These are phyloP conservation scores for Scenedesmus sp. DNA, from an alignment of 163 green algal species.

Conservation along the genomic window DNA sequence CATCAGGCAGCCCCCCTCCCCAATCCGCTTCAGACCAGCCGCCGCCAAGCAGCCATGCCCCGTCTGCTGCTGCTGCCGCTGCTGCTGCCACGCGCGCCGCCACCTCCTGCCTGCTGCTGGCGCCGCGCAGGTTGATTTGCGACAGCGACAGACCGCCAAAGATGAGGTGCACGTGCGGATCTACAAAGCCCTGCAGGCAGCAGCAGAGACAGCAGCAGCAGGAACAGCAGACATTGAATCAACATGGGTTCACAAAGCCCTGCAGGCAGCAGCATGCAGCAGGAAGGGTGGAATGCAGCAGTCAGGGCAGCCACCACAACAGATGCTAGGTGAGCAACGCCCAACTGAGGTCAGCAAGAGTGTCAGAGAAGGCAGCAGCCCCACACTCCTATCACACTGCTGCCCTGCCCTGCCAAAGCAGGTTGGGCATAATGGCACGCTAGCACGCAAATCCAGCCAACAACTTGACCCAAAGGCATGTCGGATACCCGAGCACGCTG, in stretches of 20 bases:
- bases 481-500: neutral
- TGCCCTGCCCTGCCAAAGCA: too few relatives aligned
- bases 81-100: neutral
- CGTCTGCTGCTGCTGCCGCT: constrained; percentile 11
- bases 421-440: too few relatives aligned
- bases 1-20: constrained; percentile 62
- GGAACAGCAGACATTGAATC: neutral
- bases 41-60: constrained; percentile 68
- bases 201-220: neutral
- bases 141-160: constrained; percentile 57
- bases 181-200: constrained; percentile 65
- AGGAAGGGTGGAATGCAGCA: too few relatives aligned
- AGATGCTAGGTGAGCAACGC: too few relatives aligned
- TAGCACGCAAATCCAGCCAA: too few relatives aligned
- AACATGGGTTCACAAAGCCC: neutral
- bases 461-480: neutral
- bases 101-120: constrained; percentile 47
- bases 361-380: too few relatives aligned
- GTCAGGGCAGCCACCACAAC: too few relatives aligned
- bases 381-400: too few relatives aligned
- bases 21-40: constrained; percentile 72
- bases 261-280: too few relatives aligned
- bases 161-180: constrained; percentile 72
- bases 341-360: too few relatives aligned
- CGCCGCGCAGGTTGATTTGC: constrained; percentile 57